phyloP scores from a whole-genome alignment of 1,284 basidiomycete genomes.

The Ustilago hordei region DNA sequence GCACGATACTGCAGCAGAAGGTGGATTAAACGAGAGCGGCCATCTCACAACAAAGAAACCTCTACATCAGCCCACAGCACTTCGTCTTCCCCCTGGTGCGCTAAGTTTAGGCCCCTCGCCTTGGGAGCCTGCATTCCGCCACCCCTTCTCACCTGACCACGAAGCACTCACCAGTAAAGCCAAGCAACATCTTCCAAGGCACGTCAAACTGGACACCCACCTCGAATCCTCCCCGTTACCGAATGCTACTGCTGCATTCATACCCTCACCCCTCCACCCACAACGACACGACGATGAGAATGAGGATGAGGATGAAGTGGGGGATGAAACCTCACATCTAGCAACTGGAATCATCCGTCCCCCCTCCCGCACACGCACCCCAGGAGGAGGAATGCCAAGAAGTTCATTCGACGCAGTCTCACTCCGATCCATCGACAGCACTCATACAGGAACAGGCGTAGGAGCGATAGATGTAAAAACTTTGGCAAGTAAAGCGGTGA shows the following conservation, averaged over 20 bases:
- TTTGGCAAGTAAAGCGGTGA: conserved; percentile 31
- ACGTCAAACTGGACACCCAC: conserved; percentile 20
- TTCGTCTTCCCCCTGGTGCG: conserved; percentile 23
- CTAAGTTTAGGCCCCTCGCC: conserved; percentile 29
- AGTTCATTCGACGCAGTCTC: conserved; percentile 38
- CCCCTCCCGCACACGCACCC: conserved; percentile 7
- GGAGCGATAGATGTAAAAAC: conserved; percentile 33
- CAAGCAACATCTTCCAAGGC: conserved; percentile 10
- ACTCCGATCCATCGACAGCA: conserved; percentile 16
- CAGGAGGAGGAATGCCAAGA: conserved; percentile 11
- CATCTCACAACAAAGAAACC: conserved; percentile 5
- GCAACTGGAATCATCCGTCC: conserved; percentile 17
- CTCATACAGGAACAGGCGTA: not conserved
- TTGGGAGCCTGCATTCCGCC: conserved; percentile 24
- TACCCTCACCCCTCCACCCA: conserved; percentile 7
- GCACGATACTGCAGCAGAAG: conserved; percentile 11
- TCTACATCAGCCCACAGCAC: conserved; percentile 9
- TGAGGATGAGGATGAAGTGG: not conserved
- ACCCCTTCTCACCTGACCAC: conserved; percentile 24
- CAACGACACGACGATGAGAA: too few species aligned
- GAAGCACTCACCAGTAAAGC: conserved; percentile 21
- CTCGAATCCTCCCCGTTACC: conserved; percentile 18
- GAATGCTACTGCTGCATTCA: conserved; percentile 7
- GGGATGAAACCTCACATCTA: not conserved
- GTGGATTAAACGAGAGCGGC: not conserved